Base-by-base conservation (phyloP, 805 yeast species). In the Monosporozyma solicola region DNA sequence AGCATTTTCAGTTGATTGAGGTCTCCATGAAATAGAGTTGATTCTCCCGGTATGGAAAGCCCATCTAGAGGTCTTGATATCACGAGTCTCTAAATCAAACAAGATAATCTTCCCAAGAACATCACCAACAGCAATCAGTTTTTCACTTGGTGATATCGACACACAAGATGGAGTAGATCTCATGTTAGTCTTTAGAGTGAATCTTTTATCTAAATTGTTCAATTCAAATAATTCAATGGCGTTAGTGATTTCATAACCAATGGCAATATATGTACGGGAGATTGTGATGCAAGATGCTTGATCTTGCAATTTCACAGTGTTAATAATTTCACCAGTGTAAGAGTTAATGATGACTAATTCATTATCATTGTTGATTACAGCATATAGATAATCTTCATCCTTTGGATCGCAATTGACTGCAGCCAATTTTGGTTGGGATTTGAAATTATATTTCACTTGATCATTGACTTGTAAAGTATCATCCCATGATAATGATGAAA, bases 31-130 rank as follows among this genome's bases (percentile, higher is more conserved):
- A 48, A 94, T 86, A 32, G 83, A 78, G 54, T 80, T 82, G 57
- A 94, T 85, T 52, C 79, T 82, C 53, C 96, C 84, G 2, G 91
- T 87, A 67, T 94, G 97, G 82, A 88, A 92, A 0, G 95, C 84
- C 99, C 99, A 94, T 65, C 97, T 80, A 0, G 95, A 81, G 2
- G 98, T 89, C 39, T 83, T 77, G 7, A 87, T 71, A 2, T 77
- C 59, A 50, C 73, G 78, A 41, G 81, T 82, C 2, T 66, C 67
- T 6, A 82, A 66, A 57, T 80, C 76, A 69, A 80, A 89, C 39
- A 91, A 74, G n/a, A 84, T 70, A 58, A 90, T 88, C 67, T 92
- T 94, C 35, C 99, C 99, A 51, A 85, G 75, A 5, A 76, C 75
- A 62, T 91, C 97, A 51, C 97, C 97, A 27, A 85, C 86, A 0